Evolutionary conservation across 2,329 filamentous ascomycete species (phyloP), one percentile per base, ranked within the genome.

Genomic region (Sarocladiaceae sp.): DNA sequence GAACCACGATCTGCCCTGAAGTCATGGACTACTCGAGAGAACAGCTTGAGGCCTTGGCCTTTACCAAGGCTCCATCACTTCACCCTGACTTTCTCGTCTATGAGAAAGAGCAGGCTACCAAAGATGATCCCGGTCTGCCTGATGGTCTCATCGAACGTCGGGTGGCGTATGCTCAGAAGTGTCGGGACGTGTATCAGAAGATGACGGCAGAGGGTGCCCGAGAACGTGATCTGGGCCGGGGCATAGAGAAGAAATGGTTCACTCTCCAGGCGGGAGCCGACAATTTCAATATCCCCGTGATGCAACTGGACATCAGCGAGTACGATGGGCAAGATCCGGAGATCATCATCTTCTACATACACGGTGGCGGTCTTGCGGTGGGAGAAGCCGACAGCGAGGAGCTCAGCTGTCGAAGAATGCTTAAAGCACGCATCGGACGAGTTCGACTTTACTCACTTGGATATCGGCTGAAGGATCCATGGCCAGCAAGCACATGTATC

Each of bases 341-440:
- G 4, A 48, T 55, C 4, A 48, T 66, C 6, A 53, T 70, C 11
- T 50, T 74, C n/a, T 74, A 73, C 53, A 68, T 67, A 49, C 72
- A 74, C 49, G 72, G 72, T 7, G 71, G 71, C 13, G 70, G 68
- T 0, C 55, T 75, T 2, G 55, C 56, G 20, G 66, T 74, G 24
- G 72, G 72, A 12, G 68, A 72, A 43, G 65, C 68, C 2, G 68
- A 73, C 48, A 71, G 65, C 47, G 71, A 75, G 51, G 70, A 74
- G 39, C 55, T 73, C 1, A 65, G 67, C 2, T 73, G 68, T 51
- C 63, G 70, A 0, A 63, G 61, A 21, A 60, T 74, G 19, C 51
- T 65, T 16, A 60, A 63, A 18, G 56, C 49, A 6, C 47, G 58
- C 9, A 45, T 58, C 0, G 47, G 33, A 6, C 9, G 48, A 6